Evolutionary conservation across 441 rosid genomes (phyloP).

Genomic region (Bocquillonia castaneifolia): DNA sequence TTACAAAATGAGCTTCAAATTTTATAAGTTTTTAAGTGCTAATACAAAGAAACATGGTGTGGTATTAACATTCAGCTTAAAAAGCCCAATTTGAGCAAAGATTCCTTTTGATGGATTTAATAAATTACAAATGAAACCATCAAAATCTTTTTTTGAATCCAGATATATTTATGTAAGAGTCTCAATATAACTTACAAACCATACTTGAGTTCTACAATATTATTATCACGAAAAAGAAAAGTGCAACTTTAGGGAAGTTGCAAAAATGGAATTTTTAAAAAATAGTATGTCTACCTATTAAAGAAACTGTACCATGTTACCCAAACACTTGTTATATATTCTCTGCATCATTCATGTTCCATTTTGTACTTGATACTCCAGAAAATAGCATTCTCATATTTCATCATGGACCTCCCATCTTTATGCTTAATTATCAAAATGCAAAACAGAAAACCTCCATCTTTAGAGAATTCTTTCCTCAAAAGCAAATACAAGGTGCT

Average conservation of each 20-base stretch:
- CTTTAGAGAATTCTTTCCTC: not conserved
- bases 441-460: not conserved
- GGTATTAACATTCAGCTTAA: not conserved
- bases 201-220: too few relatives aligned
- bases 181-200: too few relatives aligned
- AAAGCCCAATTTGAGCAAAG: not conserved
- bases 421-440: not conserved
- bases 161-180: too few relatives aligned
- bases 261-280: too few relatives aligned
- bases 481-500: not conserved
- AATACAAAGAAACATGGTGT: not conserved
- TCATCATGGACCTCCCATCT: not conserved
- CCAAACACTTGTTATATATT: not conserved
- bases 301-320: too few relatives aligned
- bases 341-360: not conserved
- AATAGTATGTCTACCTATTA: too few relatives aligned
- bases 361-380: not conserved
- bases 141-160: too few relatives aligned
- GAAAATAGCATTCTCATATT: not conserved
- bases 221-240: too few relatives aligned
- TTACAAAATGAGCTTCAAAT: not conserved
- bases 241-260: too few relatives aligned
- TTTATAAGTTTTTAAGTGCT: not conserved
- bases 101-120: not conserved
- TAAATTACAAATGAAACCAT: not conserved